Evolutionary conservation across 192 early-diverging fungal species (phyloP).

Genomic region (Spinellus fusiger): DNA sequence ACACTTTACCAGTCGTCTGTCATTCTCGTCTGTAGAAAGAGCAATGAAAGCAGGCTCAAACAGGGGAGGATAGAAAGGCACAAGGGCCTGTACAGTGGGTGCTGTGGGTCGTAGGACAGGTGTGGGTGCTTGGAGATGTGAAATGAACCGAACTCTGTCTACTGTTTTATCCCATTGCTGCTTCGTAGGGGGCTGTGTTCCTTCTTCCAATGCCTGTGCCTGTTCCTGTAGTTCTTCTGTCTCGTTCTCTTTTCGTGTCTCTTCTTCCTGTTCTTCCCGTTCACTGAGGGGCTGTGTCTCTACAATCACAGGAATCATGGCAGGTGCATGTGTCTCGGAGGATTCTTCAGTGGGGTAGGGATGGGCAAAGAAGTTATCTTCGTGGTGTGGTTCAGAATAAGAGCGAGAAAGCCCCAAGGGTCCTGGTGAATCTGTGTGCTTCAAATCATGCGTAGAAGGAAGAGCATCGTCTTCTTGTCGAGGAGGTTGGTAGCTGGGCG

Average conservation of each 20-base stretch:
- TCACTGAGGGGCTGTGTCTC: too few species aligned
- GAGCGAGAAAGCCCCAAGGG: not conserved
- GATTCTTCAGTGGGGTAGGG: not conserved
- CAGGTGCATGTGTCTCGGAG: too few species aligned
- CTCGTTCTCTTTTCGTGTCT: not conserved
- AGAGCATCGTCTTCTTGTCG: constrained; percentile 8
- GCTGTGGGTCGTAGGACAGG: not conserved
- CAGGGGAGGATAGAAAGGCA: constrained; percentile 27
- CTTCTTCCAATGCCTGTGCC: not conserved
- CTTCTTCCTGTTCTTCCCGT: constrained; percentile 10
- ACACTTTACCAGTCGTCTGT: constrained; percentile 17
- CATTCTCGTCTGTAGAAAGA: constrained; percentile 26
- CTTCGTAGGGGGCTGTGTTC: not conserved
- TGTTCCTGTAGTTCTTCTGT: not conserved
- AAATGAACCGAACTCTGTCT: constrained; percentile 17
- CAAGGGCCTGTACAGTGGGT: constrained; percentile 10
- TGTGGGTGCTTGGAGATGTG: constrained; percentile 5
- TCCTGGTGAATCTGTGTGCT: not conserved
- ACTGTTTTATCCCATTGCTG: constrained; percentile 21
- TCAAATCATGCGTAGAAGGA: constrained; percentile 10
- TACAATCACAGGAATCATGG: too few species aligned
- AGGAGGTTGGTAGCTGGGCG: not conserved
- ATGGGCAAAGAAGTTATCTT: not conserved
- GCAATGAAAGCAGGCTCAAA: constrained; percentile 28
- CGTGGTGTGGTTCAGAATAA: not conserved